Percentiles rank a stretch among this genome's conserved stretches.
Conservation (phyloP, 106 monocot species). For the Acorus gramineus region DNA sequence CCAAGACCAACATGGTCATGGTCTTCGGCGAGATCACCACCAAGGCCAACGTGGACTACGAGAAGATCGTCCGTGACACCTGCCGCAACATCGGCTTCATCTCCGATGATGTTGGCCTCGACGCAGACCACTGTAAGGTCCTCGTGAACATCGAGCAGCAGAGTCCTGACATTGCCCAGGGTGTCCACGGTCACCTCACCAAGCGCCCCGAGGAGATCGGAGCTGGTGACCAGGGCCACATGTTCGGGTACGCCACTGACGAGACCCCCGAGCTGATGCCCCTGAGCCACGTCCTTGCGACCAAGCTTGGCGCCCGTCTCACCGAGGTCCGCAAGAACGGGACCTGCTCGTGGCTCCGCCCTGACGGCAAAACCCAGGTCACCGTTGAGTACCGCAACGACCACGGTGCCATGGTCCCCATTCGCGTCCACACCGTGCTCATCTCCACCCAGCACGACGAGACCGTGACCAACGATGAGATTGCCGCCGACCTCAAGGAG, state of each 20-base stretch:
- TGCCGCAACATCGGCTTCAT: conserved; percentile 41
- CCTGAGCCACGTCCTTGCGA: conserved; percentile 34
- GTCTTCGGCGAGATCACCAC: conserved; percentile 7
- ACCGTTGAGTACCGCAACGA: too few relatives aligned
- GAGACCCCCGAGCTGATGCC: conserved; percentile 42
- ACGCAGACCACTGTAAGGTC: conserved; percentile 19
- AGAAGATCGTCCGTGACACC: conserved; percentile 54
- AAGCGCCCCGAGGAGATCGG: conserved; percentile 30
- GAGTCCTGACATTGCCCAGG: conserved; percentile 26
- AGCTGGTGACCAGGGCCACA: conserved; percentile 20
- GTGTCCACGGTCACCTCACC: conserved; percentile 19
- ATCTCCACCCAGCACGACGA: conserved; percentile 39
- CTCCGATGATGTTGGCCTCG: conserved; percentile 47
- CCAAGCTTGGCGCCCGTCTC: conserved; percentile 28
- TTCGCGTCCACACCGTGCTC: conserved; percentile 11
- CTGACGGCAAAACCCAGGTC: conserved; percentile 36
- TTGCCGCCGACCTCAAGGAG: conserved; percentile 37
- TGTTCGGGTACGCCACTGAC: conserved; percentile 30
- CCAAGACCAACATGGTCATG: conserved; percentile 6
- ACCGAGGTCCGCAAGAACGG: conserved; percentile 38
- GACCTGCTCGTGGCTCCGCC: conserved; percentile 31
- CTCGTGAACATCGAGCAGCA: conserved; percentile 23
- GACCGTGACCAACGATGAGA: conserved; percentile 38
- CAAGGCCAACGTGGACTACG: conserved; percentile 29
- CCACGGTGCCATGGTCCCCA: conserved; percentile 8